Evolutionary conservation across 495 filamentous ascomycete genomes (phyloP).

Genomic region (Parmelia sp.): DNA sequence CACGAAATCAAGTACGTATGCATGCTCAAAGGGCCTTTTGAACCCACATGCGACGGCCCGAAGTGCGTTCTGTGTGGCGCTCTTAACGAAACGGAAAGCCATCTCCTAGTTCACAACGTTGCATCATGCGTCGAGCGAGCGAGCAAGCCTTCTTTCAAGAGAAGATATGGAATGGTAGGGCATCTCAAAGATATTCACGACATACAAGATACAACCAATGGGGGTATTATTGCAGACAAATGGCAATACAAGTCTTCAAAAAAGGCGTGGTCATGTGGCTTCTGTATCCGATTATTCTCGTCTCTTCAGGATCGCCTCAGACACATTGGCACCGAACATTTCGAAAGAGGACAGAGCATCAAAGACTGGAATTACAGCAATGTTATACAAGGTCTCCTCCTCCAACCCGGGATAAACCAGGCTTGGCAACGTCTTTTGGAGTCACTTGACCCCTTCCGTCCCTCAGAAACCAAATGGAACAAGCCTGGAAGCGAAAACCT

Average conservation of each 20-base stretch:
- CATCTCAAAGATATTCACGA: conserved; percentile 1
- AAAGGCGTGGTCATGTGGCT: conserved; percentile 8
- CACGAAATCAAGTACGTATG: conserved; percentile 6
- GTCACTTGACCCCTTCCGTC: neutral
- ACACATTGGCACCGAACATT: conserved; percentile 9
- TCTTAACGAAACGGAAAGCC: neutral
- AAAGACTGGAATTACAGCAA: conserved; percentile 2
- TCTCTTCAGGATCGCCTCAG: conserved; percentile 1
- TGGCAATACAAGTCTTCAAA: conserved; percentile 3
- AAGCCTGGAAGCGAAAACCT: neutral
- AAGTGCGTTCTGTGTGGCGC: neutral
- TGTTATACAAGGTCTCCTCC: conserved; percentile 1
- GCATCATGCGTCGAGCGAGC: neutral
- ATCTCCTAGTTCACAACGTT: neutral
- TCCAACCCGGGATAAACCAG: conserved; percentile 1
- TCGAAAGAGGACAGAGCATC: neutral
- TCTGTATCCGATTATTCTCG: conserved; percentile 1
- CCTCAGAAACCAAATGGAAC: neutral
- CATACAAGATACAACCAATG: neutral
- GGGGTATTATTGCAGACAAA: neutral
- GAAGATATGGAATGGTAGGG: conserved; percentile 4
- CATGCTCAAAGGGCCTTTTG: neutral
- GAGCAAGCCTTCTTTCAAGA: neutral
- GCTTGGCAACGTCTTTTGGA: conserved; percentile 7
- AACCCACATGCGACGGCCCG: neutral